These are phyloP conservation scores for Grosmannia penicillata DNA, from an alignment of 2,329 filamentous ascomycete genomes.

Conservation along the genomic window DNA sequence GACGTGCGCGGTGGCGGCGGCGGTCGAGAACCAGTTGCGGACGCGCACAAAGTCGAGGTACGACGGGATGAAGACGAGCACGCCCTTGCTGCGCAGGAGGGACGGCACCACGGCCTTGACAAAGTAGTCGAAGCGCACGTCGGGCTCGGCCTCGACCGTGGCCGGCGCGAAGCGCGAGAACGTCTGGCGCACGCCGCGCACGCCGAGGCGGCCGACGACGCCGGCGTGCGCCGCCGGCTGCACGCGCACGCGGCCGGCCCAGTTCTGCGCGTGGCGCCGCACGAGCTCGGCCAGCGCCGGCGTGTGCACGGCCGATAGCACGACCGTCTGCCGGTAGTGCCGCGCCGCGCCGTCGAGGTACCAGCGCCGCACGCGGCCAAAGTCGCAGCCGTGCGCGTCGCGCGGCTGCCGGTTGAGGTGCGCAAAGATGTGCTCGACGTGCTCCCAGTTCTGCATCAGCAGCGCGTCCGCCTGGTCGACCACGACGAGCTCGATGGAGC, in stretches of 20 bases:
- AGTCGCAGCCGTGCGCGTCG: conserved; percentile 84
- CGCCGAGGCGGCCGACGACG: conserved; percentile 56
- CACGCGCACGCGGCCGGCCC: conserved; percentile 63
- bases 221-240: conserved; percentile 49
- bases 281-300: conserved; percentile 76
- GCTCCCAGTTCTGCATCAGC: conserved; percentile 97
- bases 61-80: conserved; percentile 77
- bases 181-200: conserved; percentile 61
- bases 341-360: conserved; percentile 80
- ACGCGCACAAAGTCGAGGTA: conserved; percentile 93
- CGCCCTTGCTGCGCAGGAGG: conserved; percentile 39
- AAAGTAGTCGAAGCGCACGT: conserved; percentile 85
- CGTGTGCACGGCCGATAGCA: conserved; percentile 70
- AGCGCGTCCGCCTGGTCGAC: conserved; percentile 87
- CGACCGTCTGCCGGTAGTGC: conserved; percentile 70
- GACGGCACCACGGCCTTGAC: conserved; percentile 64
- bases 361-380: conserved; percentile 77
- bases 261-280: conserved; percentile 63
- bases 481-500: conserved; percentile 80
- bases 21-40: conserved; percentile 78
- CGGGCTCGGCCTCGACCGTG: conserved; percentile 61
- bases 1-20: conserved; percentile 35
- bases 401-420: conserved; percentile 84
- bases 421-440: conserved; percentile 80
- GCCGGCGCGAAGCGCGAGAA: conserved; percentile 73